Base-by-base conservation (phyloP, 306 rosid species). In the Cicer yamashitae region DNA sequence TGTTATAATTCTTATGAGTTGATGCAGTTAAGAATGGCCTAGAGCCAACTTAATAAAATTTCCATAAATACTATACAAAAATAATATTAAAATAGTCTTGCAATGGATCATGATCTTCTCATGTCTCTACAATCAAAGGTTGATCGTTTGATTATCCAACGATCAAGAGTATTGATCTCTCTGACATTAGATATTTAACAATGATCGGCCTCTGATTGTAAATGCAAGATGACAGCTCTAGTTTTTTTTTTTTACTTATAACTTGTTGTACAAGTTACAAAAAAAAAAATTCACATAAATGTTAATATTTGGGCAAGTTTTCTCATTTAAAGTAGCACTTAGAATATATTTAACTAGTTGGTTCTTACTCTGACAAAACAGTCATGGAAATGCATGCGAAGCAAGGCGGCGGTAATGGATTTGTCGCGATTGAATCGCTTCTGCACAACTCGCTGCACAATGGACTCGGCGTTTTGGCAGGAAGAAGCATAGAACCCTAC, bases 371-470 rank as follows among this genome's bases (percentile, higher is more conserved):
- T 68, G 14, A 87, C 89, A 67, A 83, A 88, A 70, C 91, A 89
- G 56, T 89, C 90, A 7, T 86, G 96, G 15, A 88, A 90, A 67
- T 90, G 92, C 92, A 88, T 30, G 44, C 86, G 88, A 63, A 82
- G 84, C 77, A 90, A 74, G 51, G 78, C 86, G 3, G 88, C 87
- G 1, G 89, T 78, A 10, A 88, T 77, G 58, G 88, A 70, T 4
- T 12, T 70, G 76, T 86, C 84, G 1, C 61, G 62, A 7, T 62
- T 39, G 74, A 88, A 88, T 13, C 56, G 75, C 39, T 43, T 72
- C 48, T 82, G 75, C 7, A 90, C 90, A 0, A 50, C 80, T 81
- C 75, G 50, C 20, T 50, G 20, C 9, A 83, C 70, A 22, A 84
- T 82, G 17, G 84, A 60, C 77, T 88, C 90, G 22, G 88, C 90